Conservation (phyloP, 257 asterid species). For the Marsdenia floribunda region DNA sequence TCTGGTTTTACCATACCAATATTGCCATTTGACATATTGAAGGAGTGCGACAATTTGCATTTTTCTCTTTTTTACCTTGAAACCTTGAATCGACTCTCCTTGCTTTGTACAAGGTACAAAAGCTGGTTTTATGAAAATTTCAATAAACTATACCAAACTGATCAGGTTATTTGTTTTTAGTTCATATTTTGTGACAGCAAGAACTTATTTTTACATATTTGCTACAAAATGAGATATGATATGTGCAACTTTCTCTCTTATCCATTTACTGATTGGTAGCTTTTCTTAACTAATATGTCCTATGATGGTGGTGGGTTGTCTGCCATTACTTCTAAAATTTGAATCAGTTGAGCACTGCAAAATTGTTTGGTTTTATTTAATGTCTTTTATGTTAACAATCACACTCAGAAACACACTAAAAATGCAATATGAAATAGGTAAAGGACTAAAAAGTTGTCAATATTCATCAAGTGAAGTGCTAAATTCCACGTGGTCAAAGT, state of each 20-base stretch:
- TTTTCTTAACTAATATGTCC: background rate
- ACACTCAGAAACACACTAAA: background rate
- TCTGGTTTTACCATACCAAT: background rate
- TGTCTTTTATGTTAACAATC: background rate
- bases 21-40: background rate
- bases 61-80: background rate
- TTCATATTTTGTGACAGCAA: background rate
- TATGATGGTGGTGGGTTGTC: background rate
- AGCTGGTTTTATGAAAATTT: background rate
- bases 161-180: background rate
- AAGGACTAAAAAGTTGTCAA: background rate
- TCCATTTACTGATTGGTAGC: background rate
- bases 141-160: background rate
- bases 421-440: background rate
- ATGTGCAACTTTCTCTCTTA: background rate
- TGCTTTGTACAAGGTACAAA: background rate
- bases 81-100: background rate
- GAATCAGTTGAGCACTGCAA: background rate
- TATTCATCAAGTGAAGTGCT: background rate
- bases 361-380: background rate
- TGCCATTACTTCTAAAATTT: background rate
- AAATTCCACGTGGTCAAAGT: background rate
- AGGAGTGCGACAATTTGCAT: background rate
- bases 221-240: background rate
- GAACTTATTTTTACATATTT: background rate